Conservation (phyloP, 2,329 filamentous ascomycete species). For the Xylariaceae sp. region DNA sequence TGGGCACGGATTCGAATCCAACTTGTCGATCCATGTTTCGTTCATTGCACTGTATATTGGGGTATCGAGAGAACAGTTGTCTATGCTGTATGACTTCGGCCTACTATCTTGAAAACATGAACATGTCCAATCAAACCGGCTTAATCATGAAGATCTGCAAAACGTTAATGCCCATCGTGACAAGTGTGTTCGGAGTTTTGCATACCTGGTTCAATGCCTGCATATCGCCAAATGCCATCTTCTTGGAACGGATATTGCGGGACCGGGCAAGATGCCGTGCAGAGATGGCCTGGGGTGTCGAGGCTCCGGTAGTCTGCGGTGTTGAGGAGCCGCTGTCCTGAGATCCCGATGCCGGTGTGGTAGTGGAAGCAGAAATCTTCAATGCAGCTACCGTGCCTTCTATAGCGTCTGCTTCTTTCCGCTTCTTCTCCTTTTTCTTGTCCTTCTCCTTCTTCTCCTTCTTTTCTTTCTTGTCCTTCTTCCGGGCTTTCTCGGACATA, state of each 20-base stretch:
- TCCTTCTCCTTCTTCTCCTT: slow-evolving; percentile 39
- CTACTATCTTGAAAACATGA: slow-evolving; percentile 8
- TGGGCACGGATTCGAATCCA: slow-evolving; percentile 4
- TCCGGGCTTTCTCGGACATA: slow-evolving; percentile 36
- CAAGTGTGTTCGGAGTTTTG: slow-evolving; percentile 23
- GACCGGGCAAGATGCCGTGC: slow-evolving; percentile 70
- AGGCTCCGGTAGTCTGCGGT: slow-evolving; percentile 38
- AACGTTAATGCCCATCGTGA: slow-evolving; percentile 15
- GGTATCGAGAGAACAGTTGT: slow-evolving; percentile 23
- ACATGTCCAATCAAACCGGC: slow-evolving; percentile 23
- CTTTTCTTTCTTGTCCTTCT: slow-evolving; percentile 43
- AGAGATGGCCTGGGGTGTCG: slow-evolving; percentile 44
- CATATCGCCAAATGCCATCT: slow-evolving; percentile 72
- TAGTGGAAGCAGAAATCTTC: slow-evolving; percentile 22
- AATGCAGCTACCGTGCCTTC: slow-evolving; percentile 20
- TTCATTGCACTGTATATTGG: slow-evolving; percentile 22
- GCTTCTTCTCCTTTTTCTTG: slow-evolving; percentile 38
- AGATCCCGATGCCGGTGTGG: slow-evolving; percentile 22
- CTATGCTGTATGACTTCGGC: slow-evolving; percentile 12
- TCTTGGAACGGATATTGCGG: slow-evolving; percentile 84
- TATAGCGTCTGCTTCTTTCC: slow-evolving; percentile 35
- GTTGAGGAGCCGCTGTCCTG: slow-evolving; percentile 34
- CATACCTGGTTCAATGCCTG: slow-evolving; percentile 78
- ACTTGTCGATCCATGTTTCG: slow-evolving; percentile 1
- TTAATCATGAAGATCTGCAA: slow-evolving; percentile 32